Evolutionary conservation across 2,329 filamentous ascomycete genomes (phyloP), one percentile per base, ranked within the genome.

Genomic region (Fusarium sp.): DNA sequence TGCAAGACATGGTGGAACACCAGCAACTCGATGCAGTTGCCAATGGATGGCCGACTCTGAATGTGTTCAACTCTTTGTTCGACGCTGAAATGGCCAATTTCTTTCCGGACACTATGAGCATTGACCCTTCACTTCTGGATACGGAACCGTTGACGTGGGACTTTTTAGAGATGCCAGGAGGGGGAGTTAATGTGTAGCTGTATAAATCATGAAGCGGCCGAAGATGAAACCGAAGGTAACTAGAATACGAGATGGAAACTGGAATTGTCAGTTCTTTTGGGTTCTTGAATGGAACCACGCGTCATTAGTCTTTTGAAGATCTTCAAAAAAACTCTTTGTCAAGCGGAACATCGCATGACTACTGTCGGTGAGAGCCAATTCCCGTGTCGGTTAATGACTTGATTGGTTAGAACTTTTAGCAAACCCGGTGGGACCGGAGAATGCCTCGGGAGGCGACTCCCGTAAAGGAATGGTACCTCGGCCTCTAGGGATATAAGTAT

Each of bases 51-150:
- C 65, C 67, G 0, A 31, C 62, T 2, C 16, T 72, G 2, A 73
- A 76, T 0, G 22, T 72, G 0, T 65, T 70, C 18, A 70, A 68
- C 24, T 65, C 67, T 0, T 43, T 77, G 2, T 41, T 74, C 1
- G 65, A 70, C 0, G 39, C 70, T 1, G 72, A 76, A 5, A 67
- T 72, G 43, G 31, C 62, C 3, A 24, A 50, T 33, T 16, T 75
- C 2, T 43, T 76, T 0, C n/a, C 64, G 0, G 0, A 56, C 1
- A 43, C 57, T 8, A 31, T 62, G 1, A n/a, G 41, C 2, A 4
- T 62, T 0, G 63, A 77, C 8, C 9, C 72, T 0, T 64, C 68
- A 0, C 27, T 59, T 5, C 65, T 72, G 2, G 54, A 60, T 14
- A n/a, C 3, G 1, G 22, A 67, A 22, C 11, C 37, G 2, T 7